These are phyloP conservation scores for Nymphaea colorata DNA, from an alignment of 164 flowering plant species.

Conservation along the genomic window DNA sequence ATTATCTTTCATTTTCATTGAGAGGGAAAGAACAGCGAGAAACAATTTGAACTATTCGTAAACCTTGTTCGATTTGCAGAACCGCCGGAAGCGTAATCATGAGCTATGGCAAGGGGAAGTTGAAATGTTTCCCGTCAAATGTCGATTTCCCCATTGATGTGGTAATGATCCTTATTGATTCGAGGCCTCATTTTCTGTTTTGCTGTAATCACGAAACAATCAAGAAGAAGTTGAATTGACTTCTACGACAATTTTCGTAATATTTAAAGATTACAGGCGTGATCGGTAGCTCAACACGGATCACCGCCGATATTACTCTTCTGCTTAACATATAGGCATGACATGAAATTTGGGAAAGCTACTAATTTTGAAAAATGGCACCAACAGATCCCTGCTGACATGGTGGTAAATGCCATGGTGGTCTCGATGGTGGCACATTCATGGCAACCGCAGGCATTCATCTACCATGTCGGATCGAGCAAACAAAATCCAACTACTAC, in stretches of 20 bases:
- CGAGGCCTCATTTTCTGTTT: not conserved
- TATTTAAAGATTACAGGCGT: too few species aligned
- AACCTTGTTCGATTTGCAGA: slow-evolving; percentile 19
- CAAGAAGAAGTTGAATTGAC: too few species aligned
- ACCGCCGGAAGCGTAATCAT: slow-evolving; percentile 43
- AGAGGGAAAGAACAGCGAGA: too few species aligned
- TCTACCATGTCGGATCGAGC: slow-evolving; percentile 63
- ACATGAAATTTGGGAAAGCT: too few species aligned
- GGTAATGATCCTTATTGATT: slow-evolving; percentile 13
- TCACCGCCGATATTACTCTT: too few species aligned
- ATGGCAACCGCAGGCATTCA: slow-evolving; percentile 11
- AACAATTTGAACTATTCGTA: too few species aligned
- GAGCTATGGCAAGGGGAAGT: slow-evolving; percentile 53
- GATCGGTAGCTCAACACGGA: too few species aligned
- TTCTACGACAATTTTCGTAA: too few species aligned
- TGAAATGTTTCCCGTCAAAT: slow-evolving; percentile 46
- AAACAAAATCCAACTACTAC: slow-evolving; percentile 24
- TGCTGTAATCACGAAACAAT: too few species aligned
- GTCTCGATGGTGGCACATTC: slow-evolving; percentile 44
- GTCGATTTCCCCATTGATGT: slow-evolving; percentile 25
- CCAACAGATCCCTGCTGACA: slow-evolving; percentile 73
- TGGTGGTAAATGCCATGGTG: slow-evolving; percentile 73
- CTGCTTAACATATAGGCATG: too few species aligned
- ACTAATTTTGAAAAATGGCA: not conserved
- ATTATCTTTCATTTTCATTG: too few species aligned